Evolutionary conservation across 2,329 filamentous ascomycete species (phyloP), one percentile per base, ranked within the genome.

Genomic region (Paecilomyces fulvus): DNA sequence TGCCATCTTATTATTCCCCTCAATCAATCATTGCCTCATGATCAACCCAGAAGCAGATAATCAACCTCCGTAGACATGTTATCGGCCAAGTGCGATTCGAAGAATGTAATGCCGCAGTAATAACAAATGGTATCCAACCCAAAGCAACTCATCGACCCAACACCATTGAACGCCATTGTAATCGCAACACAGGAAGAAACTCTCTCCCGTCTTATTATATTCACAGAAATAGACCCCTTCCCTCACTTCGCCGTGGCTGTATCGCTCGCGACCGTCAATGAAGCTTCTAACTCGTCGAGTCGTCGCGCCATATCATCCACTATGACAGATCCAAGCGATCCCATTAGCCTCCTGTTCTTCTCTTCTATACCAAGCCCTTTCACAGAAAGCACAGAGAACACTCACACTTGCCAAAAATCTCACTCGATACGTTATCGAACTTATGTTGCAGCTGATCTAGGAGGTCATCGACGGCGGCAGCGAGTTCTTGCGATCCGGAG

Each of bases 241-340:
- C 31, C 54, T 55, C 53, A 55, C n/a, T 14, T 61, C 10, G 56
- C 78, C 71, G 55, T 61, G 28, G 64, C 59, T 52, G 66, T 59
- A 55, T 68, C 74, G 61, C 64, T 83, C 57, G 77, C 80, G 43
- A 82, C 80, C 64, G 83, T 79, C 49, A 95, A 78, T 12, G 86
- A 85, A 23, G 87, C 79, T 71, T 95, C 92, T 10, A 96, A 80
- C 57, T 86, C 90, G 69, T 96, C 92, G 21, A 96, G 76, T 25
- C 92, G 84, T 59, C 87, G 81, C 12, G 89, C 88, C 91, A 96
- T 96, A 61, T 96, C 91, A 68, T 96, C 92, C 88, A 96, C 91
- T 96, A 59, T 25, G 12, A 49, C 12, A 10, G 30, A 12, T 5
- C 3, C 30, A 20, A 43, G 17, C 20, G 8, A n/a, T 20, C 20